phyloP scores from a whole-genome alignment of 2,329 filamentous ascomycete species.

The Leptoxyphium fumago region DNA sequence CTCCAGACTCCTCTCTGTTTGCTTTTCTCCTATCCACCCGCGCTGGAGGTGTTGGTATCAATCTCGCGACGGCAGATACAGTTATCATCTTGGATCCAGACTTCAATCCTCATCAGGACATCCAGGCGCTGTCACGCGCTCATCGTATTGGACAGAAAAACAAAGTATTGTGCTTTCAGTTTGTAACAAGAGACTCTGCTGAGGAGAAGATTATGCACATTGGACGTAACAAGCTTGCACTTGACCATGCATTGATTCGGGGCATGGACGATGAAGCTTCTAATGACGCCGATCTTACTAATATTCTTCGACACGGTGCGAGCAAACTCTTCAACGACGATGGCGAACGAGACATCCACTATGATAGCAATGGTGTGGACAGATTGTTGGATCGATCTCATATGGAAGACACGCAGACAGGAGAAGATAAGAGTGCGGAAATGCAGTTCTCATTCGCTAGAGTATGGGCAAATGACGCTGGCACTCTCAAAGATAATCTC shows the following conservation, averaged over 20 bases:
- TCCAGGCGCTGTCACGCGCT: slow-evolving; percentile 85
- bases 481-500: slow-evolving; percentile 30
- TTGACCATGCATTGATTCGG: slow-evolving; percentile 91
- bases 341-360: slow-evolving; percentile 58
- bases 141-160: slow-evolving; percentile 94
- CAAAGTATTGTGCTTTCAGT: slow-evolving; percentile 87
- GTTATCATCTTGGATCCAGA: slow-evolving; percentile 96
- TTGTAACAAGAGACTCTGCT: slow-evolving; percentile 76
- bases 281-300: slow-evolving; percentile 64
- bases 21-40: slow-evolving; percentile 87
- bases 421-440: slow-evolving; percentile 50
- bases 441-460: slow-evolving; percentile 79
- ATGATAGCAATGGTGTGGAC: slow-evolving; percentile 71
- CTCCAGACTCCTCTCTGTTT: slow-evolving; percentile 66
- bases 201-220: slow-evolving; percentile 97
- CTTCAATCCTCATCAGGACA: slow-evolving; percentile 95
- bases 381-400: slow-evolving; percentile 78
- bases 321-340: slow-evolving; percentile 72
- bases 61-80: slow-evolving; percentile 89
- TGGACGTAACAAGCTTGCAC: slow-evolving; percentile 85
- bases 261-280: slow-evolving; percentile 76
- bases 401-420: slow-evolving; percentile 53
- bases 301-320: slow-evolving; percentile 76
- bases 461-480: slow-evolving; percentile 79
- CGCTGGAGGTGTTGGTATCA: slow-evolving; percentile 93